Base-by-base conservation (phyloP, 2,329 filamentous ascomycete species). In the Epichloe scottii region DNA sequence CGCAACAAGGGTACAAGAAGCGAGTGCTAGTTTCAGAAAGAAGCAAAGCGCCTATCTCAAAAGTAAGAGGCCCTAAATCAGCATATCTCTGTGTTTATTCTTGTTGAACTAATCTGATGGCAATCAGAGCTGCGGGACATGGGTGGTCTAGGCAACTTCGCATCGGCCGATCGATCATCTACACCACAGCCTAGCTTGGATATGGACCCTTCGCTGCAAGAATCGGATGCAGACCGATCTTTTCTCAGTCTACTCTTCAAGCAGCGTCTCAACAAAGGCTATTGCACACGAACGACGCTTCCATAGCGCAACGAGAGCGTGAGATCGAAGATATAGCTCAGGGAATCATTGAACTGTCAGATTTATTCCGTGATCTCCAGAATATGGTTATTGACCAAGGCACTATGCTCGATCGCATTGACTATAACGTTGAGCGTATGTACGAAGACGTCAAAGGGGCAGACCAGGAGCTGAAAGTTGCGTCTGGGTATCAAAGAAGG, bases 251-350 rank as follows among this genome's bases (percentile, higher is more conserved):
- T 0, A 89, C 91, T 0, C 77, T 97, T 2, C 85, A 90, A 63
- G 86, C 89, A 59, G 87, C 88, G 1, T 77, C 78, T 35, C 80
- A 86, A 50, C 78, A 82, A 61, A 78, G 78, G 57, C 76, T 79
- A 51, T 71, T 86, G 33, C 80, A 83, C 53, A 85, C 83, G 53
- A 89, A 94, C 62, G 91, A 97, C 63, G 76, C 83, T 3, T 81
- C 81, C 38, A 97, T 98, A 59, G 80, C 84, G 54, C 93, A 97
- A 66, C 87, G 93, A 56, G 93, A 98, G 69, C 84, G 87, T 40
- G 93, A 97, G 68, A 98, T 98, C 61, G 94, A 95, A 63, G 90
- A 96, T 60, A 98, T 98, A 56, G 93, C 93, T 2, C 90, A 96
- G 65, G 91, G 93, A 52, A 97, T 98, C 67, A 97, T 98, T 62